Evolutionary conservation across 345 rosid genomes (phyloP), one percentile per base, ranked within the genome.

Genomic region (Citrus inodora): DNA sequence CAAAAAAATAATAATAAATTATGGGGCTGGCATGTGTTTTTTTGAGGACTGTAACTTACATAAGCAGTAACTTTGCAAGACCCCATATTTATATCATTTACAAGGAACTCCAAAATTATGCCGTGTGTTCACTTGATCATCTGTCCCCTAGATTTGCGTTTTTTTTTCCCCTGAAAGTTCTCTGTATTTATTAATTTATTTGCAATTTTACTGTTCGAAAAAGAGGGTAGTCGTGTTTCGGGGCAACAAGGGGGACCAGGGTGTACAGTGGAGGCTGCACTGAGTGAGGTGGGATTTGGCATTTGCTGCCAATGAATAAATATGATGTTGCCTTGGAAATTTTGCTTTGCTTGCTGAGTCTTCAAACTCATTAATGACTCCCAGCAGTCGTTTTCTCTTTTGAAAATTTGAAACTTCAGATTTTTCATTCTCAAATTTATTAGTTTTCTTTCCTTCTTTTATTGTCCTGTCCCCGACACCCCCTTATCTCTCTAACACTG

Each of bases 281-380:
- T 21, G 5, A 3, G 42, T 51, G 56, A 16, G 56, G 56, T 51
- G 21, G 56, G 56, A 74, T 55, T 64, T 71, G 73, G 67, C 73
- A 32, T 38, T 66, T 32, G 35, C 55, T 65, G 14, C 48, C 16
- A 13, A 6, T 40, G 9, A 30, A 5, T 63, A 16, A 71, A 24
- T 58, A 71, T 59, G 62, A 81, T 72, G 80, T 30, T 73, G 71
- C 61, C 78, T 73, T 68, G 67, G 13, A 62, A 74, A 5, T 37
- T 78, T 81, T 66, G 83, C 35, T 72, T 76, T 70, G 48, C 79
- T 70, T 74, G 69, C 16, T 27, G 58, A 8, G 53, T 60, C 81
- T 28, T 73, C 71, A 19, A 48, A 27, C 37, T 38, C 81, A 61
- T 78, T 73, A 24, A 81, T 77, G 65, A 66, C 78, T 17, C 78